These are phyloP conservation scores for Pseudocercospora cruenta DNA, from an alignment of 2,329 filamentous ascomycete genomes.

Conservation along the genomic window DNA sequence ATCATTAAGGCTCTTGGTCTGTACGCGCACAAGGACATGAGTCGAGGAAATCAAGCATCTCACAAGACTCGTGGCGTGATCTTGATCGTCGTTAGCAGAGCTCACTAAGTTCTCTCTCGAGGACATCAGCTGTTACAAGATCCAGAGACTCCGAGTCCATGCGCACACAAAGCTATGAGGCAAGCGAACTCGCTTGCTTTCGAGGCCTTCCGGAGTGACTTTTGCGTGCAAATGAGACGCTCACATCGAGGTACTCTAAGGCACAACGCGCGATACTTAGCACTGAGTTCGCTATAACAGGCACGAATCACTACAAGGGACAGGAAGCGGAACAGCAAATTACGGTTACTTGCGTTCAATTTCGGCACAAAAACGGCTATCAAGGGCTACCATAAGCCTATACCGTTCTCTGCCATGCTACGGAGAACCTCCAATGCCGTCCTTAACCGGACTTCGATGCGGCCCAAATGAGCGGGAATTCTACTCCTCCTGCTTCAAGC, in stretches of 20 bases:
- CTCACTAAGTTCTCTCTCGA: background rate
- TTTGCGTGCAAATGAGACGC: background rate
- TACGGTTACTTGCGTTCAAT: background rate
- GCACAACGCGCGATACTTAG: background rate
- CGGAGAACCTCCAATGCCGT: background rate
- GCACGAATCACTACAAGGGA: background rate
- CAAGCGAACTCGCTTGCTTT: background rate
- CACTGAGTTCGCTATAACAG: background rate
- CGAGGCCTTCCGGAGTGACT: background rate
- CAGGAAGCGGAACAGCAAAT: background rate
- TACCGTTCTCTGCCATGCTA: background rate
- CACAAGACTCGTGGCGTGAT: background rate
- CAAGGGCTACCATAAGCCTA: background rate
- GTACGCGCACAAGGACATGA: background rate
- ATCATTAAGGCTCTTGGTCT: background rate
- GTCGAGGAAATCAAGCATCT: background rate
- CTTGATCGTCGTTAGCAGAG: background rate
- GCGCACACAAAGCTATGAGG: background rate
- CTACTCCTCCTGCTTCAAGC: slow-evolving; percentile 7
- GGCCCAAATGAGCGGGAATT: background rate
- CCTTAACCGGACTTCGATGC: background rate
- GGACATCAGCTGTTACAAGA: background rate
- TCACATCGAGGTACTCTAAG: background rate
- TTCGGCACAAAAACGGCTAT: background rate
- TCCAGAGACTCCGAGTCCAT: background rate